Conservation (phyloP, 305 asterid genomes). For the Solanum hybrid region DNA sequence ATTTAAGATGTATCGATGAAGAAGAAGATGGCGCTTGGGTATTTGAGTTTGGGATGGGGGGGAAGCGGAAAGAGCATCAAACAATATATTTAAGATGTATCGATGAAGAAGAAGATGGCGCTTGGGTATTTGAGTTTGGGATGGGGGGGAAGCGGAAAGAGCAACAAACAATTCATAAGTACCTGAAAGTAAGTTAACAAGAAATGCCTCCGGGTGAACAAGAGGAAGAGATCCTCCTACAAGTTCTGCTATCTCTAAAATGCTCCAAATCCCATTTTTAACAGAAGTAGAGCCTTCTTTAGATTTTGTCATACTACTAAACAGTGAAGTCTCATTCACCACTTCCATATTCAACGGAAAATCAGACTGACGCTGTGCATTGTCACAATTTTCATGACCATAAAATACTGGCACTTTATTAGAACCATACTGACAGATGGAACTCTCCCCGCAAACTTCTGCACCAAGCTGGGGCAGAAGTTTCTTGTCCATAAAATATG, state of each 20-base stretch:
- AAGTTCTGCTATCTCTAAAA: conserved; percentile 59
- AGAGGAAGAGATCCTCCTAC: conserved; percentile 73
- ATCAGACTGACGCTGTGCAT: conserved; percentile 21
- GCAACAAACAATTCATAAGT: conserved; percentile 7
- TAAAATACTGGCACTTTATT: conserved; percentile 13
- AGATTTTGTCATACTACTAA: conserved; percentile 21
- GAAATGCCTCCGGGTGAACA: conserved; percentile 77
- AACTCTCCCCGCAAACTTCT: conserved; percentile 8
- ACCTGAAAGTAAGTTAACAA: conserved; percentile 70
- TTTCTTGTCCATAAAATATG: conserved; percentile 29
- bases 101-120: neutral
- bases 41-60: neutral
- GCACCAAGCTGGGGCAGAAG: conserved; percentile 7
- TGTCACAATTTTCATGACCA: conserved; percentile 20
- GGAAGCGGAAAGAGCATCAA: neutral
- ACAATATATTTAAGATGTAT: neutral
- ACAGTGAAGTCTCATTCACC: conserved; percentile 22
- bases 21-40: neutral
- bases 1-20: neutral
- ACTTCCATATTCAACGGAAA: conserved; percentile 21
- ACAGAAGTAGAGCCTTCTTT: conserved; percentile 20
- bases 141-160: neutral
- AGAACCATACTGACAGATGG: conserved; percentile 20
- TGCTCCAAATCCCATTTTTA: conserved; percentile 47
- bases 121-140: neutral